Evolutionary conservation across 1,139 yeast species (phyloP).

Genomic region (Lodderomyces theae): DNA sequence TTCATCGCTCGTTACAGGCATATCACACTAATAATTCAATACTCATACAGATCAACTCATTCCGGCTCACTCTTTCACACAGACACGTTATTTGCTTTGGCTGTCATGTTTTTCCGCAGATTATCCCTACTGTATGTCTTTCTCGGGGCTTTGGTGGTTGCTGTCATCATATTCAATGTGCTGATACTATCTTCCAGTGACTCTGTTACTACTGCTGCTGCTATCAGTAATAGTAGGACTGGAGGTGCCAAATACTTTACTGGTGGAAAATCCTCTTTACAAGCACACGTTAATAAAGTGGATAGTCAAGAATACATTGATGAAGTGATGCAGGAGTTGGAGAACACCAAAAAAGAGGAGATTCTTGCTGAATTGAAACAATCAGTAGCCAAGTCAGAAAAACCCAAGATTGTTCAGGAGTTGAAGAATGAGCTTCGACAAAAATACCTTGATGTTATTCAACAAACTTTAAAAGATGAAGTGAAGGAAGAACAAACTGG

Average conservation of each 20-base stretch:
- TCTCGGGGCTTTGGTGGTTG: slow-evolving; percentile 10
- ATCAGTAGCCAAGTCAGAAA: slow-evolving; percentile 10
- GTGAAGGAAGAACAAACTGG: slow-evolving; percentile 21
- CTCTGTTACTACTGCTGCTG: neutral
- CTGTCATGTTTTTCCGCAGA: slow-evolving; percentile 8
- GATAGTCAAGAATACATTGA: slow-evolving; percentile 12
- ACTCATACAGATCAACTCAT: too few species aligned
- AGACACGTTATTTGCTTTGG: neutral
- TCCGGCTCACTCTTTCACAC: too few species aligned
- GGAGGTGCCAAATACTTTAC: slow-evolving; percentile 13
- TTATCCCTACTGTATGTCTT: slow-evolving; percentile 12
- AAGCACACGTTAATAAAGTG: slow-evolving; percentile 13
- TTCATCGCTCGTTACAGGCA: too few species aligned
- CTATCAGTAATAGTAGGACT: neutral
- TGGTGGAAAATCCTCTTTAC: slow-evolving; percentile 10
- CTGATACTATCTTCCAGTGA: slow-evolving; percentile 9
- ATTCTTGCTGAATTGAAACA: slow-evolving; percentile 12
- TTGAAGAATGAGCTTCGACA: slow-evolving; percentile 13
- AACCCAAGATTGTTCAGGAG: slow-evolving; percentile 11
- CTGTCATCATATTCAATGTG: slow-evolving; percentile 12
- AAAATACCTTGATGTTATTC: slow-evolving; percentile 16
- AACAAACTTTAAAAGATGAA: slow-evolving; percentile 17
- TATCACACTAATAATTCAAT: too few species aligned
- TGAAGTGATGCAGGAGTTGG: slow-evolving; percentile 15
- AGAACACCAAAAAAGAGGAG: slow-evolving; percentile 14